phyloP scores from a whole-genome alignment of 1,139 yeast species.

The Candida tunisiensis region DNA sequence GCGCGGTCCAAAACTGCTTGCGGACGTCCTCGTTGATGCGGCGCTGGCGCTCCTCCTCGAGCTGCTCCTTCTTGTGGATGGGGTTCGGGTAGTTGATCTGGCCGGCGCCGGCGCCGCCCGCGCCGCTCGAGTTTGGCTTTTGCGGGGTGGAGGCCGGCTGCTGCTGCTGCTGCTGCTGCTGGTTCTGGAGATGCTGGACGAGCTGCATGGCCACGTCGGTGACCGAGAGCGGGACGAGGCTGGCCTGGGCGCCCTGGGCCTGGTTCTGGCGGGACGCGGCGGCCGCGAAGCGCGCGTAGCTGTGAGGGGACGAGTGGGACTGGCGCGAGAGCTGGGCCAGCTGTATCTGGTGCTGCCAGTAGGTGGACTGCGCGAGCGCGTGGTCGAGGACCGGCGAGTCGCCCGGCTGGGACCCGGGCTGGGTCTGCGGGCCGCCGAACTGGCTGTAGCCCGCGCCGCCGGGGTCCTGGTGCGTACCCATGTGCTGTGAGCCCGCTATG shows the following conservation, averaged over 20 bases:
- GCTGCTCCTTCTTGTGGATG: slow-evolving; percentile 39
- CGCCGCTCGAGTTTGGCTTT: slow-evolving; percentile 24
- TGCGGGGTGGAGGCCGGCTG: slow-evolving; percentile 6
- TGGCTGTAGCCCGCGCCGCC: too few relatives aligned
- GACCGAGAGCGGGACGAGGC: slow-evolving; percentile 15
- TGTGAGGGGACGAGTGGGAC: slow-evolving; percentile 61
- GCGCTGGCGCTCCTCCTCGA: slow-evolving; percentile 65
- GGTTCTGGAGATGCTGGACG: slow-evolving; percentile 17
- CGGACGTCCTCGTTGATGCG: slow-evolving; percentile 54
- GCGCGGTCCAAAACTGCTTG: slow-evolving; percentile 83
- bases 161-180: slow-evolving; percentile 4
- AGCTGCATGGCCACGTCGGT: slow-evolving; percentile 20
- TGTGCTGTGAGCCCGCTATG: too few relatives aligned
- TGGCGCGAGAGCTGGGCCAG: slow-evolving; percentile 65
- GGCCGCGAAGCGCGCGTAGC: slow-evolving; percentile 87
- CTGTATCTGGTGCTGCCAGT: slow-evolving; percentile 83
- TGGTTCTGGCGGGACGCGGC: slow-evolving; percentile 33
- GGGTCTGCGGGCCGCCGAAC: too few relatives aligned
- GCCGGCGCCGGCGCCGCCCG: slow-evolving; percentile 25
- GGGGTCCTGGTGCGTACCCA: too few relatives aligned
- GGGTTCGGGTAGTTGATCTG: slow-evolving; percentile 13
- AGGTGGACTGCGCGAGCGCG: slow-evolving; percentile 21
- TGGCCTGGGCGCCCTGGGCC: slow-evolving; percentile 6
- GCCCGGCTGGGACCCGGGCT: not conserved
- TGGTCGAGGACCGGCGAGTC: not conserved